A percentile compares a stretch with the other conserved stretches of the same genome.
These are phyloP conservation scores for Colletotrichum noveboracense DNA, from an alignment of 2,329 filamentous ascomycete species.

Conservation along the genomic window DNA sequence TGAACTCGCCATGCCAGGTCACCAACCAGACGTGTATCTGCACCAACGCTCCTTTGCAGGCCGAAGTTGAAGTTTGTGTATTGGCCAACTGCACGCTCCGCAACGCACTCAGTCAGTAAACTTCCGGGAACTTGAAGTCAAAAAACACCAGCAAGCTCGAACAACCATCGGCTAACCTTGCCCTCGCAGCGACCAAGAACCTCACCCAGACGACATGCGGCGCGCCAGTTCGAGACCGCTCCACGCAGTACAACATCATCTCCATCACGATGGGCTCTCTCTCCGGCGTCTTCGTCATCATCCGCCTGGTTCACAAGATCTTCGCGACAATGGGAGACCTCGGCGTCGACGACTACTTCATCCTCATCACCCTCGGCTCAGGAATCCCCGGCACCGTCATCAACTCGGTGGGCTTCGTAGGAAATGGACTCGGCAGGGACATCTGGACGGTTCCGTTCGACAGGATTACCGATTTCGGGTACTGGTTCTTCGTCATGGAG, in stretches of 20 bases:
- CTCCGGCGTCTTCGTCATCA: constrained; percentile 42
- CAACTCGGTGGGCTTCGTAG: constrained; percentile 32
- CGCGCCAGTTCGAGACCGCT: constrained; percentile 34
- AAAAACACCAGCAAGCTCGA: not conserved
- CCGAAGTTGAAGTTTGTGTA: constrained; percentile 32
- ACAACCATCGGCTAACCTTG: not conserved
- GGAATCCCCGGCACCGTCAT: constrained; percentile 36
- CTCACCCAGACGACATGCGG: constrained; percentile 30
- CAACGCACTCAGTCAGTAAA: constrained; percentile 34
- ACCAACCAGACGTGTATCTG: constrained; percentile 37
- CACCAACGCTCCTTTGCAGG: constrained; percentile 28
- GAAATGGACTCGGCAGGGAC: constrained; percentile 53
- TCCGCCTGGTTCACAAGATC: constrained; percentile 44
- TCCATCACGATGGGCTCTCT: constrained; percentile 37
- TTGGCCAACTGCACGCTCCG: constrained; percentile 30
- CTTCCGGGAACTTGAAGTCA: too few species aligned
- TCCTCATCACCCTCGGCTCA: constrained; percentile 29
- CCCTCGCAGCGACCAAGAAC: constrained; percentile 19
- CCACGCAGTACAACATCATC: constrained; percentile 36
- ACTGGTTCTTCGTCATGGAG: constrained; percentile 48
- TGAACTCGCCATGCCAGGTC: constrained; percentile 29
- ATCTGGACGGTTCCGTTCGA: constrained; percentile 52
- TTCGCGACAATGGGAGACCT: constrained; percentile 38
- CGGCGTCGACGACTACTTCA: constrained; percentile 43
- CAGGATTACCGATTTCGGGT: constrained; percentile 47